Base-by-base conservation (phyloP, 768 basidiomycete species). In the Dacryopinax spathularia region DNA sequence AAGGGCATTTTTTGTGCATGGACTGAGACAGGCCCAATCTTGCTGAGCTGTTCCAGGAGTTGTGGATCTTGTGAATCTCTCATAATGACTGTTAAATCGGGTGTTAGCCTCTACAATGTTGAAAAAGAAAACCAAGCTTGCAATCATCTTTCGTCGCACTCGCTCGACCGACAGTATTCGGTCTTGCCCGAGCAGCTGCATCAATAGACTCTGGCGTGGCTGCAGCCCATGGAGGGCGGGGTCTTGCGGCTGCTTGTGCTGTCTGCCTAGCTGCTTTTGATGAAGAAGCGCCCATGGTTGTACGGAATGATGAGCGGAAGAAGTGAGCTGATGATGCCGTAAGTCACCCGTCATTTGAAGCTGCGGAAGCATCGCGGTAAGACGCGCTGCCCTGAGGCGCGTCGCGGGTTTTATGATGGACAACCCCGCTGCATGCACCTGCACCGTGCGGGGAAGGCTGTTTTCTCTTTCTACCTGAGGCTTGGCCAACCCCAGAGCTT, bases 21-120 rank as follows among this genome's bases (percentile, higher is more conserved):
- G 5, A 56, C 48, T 2, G 48, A 27, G 20, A 56, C 48, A 9
- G 48, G 48, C 1, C 69, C 69, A 0, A 69, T 41, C 15, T n/a
- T 1, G 13, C 33, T 56, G 34, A 69, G 62, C 36, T 68, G 67
- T 20, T 22, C 35, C n/a, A 65, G 60, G 16, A 68, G 48, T 0
- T 62, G 44, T 13, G 67, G 67, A 43, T 69, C 69, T 43, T 64
- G 31, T 9, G 65, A 59, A 15, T 69, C 68, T 7, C 29, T 27
- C 9, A 29, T 31, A 33, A 69, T 68, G 35, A 63, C 65, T 67
- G 25, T 29, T 3, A n/a, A 13, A 6, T 29, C 29, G 29, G 15
- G 5, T 27, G 31, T 56, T 9, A 56, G 25, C 25, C 10, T n/a
- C 22, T 56, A 7, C 15, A 20, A 7, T 6, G 3, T 13, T 9